These are phyloP conservation scores for Saraca asoca DNA, from an alignment of 331 rosid genomes.

Conservation along the genomic window DNA sequence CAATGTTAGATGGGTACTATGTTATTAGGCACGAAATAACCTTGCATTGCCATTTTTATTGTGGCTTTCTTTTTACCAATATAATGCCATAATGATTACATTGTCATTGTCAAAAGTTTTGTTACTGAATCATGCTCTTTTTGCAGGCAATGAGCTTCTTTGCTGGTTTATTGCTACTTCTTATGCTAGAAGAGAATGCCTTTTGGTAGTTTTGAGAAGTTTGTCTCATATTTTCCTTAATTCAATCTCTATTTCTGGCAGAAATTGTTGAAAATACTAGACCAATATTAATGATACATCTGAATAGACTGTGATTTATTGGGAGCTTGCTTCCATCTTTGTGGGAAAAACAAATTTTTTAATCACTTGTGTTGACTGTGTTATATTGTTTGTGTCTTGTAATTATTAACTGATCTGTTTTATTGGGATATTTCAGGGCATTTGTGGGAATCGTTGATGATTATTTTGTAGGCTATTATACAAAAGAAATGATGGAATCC, in stretches of 20 bases:
- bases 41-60: constrained; percentile 1
- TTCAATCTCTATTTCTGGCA: constrained; percentile 14
- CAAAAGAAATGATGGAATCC: constrained; percentile 93
- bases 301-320: constrained; percentile 14
- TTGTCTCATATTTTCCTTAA: constrained; percentile 18
- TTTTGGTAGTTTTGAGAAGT: constrained; percentile 72
- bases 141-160: constrained; percentile 97
- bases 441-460: constrained; percentile 84
- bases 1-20: neutral
- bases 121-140: constrained; percentile 37
- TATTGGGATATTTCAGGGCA: constrained; percentile 58
- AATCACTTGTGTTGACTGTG: constrained; percentile 22
- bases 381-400: constrained; percentile 12
- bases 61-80: neutral
- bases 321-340: constrained; percentile 24
- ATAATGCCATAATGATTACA: constrained; percentile 13
- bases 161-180: constrained; percentile 81
- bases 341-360: constrained; percentile 22
- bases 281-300: neutral
- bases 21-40: neutral
- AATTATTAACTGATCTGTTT: constrained; percentile 36
- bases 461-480: constrained; percentile 83
- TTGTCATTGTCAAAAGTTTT: constrained; percentile 8
- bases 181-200: constrained; percentile 97
- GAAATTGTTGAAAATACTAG: neutral